Evolutionary conservation across 306 rosid genomes (phyloP), one percentile per base, ranked within the genome.

Genomic region (Begonia loranthoides): DNA sequence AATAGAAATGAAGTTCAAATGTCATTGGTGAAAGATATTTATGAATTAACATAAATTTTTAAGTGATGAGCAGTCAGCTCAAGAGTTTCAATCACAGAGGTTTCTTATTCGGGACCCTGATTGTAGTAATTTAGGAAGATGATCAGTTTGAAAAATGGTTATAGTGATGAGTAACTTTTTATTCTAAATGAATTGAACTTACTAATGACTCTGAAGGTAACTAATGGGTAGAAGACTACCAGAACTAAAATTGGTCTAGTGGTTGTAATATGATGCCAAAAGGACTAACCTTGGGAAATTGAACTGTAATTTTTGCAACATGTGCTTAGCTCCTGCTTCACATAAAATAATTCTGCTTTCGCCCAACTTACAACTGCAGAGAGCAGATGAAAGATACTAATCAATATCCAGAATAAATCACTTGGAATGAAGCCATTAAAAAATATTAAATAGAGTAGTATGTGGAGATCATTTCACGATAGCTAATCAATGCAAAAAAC

Each of bases 301-400:
- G 62, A 86, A 92, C 66, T 90, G 99, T 56, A 85, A 67, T 59
- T 90, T 90, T 59, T 82, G 99, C 74, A 86, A 57, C 67, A 73
- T 83, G 70, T 85, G 95, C 72, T 80, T 90, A 28, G 94, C 60
- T 48, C 95, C 95, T 16, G 97, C 65, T 73, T 90, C 95, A 14
- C 97, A 86, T 54, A 90, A 66, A 66, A 90, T 55, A 45, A 90
- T 64, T 73, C 95, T 73, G 72, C 94, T 73, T 44, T 86, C 97
- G 16, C 97, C 92, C 16, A 85, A 79, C 85, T 61, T 78, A 66
- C 95, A 85, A 59, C 97, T 90, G 83, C 75, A 54, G 60, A 17
- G 43, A 17, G 52, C 21, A 52, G 16, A 51, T 11, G 41, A 21
- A 22, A 62, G 1, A 46, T 15, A 4, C 7, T 28, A 28, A 5